phyloP scores from a whole-genome alignment of 805 yeast species.

The Lachancea thermotolerans region DNA sequence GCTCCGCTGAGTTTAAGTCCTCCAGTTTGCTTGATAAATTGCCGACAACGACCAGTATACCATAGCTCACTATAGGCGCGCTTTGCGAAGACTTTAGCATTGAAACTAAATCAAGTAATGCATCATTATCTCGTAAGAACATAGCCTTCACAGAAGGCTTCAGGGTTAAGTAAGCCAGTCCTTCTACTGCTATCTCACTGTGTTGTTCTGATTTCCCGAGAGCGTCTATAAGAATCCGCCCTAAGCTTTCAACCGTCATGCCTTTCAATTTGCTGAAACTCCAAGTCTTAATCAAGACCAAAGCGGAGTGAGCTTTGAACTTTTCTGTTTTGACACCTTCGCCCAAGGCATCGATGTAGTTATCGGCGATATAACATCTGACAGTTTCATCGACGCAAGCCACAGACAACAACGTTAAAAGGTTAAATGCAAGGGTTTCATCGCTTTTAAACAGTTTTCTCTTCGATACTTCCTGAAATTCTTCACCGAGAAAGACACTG shows the following conservation, averaged over 20 bases:
- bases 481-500: slow-evolving; percentile 23
- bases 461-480: slow-evolving; percentile 24
- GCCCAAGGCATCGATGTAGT: slow-evolving; percentile 38
- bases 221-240: slow-evolving; percentile 23
- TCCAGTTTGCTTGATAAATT: slow-evolving; percentile 26
- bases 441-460: slow-evolving; percentile 16
- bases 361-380: slow-evolving; percentile 40
- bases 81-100: slow-evolving; percentile 15
- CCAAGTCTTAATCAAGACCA: slow-evolving; percentile 54
- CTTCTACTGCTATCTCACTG: slow-evolving; percentile 34
- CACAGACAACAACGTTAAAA: slow-evolving; percentile 35
- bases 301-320: slow-evolving; percentile 33
- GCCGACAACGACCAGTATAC: slow-evolving; percentile 30
- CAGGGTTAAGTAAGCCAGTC: slow-evolving; percentile 44
- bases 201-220: slow-evolving; percentile 7
- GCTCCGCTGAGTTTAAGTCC: slow-evolving; percentile 9
- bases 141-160: slow-evolving; percentile 33
- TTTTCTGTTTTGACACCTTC: slow-evolving; percentile 28
- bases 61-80: slow-evolving; percentile 24
- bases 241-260: slow-evolving; percentile 28
- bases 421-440: slow-evolving; percentile 15
- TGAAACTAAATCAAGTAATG: slow-evolving; percentile 29
- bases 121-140: slow-evolving; percentile 34
- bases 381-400: slow-evolving; percentile 48
- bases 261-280: slow-evolving; percentile 37